Conservation (phyloP, 352 stramenopile species). For the Phytophthora pisi region DNA sequence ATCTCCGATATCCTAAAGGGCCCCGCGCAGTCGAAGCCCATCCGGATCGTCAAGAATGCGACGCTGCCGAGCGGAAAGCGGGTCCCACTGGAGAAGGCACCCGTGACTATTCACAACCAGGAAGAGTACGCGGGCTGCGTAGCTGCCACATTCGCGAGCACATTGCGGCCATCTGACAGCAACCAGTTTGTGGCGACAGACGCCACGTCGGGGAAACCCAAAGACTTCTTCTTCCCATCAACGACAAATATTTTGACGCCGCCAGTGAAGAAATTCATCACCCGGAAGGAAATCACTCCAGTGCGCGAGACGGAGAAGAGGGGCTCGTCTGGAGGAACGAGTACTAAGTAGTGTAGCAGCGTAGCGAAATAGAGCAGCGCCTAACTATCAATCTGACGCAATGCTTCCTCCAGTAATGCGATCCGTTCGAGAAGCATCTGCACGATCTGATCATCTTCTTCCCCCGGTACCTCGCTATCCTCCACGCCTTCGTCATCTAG, state of each 20-base stretch:
- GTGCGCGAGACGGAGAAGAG: conserved; percentile 44
- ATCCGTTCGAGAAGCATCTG: conserved; percentile 52
- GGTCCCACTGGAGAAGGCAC: conserved; percentile 59
- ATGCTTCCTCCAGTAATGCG: conserved; percentile 47
- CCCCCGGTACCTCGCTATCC: conserved; percentile 12
- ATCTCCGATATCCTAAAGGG: conserved; percentile 73
- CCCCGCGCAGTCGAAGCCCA: conserved; percentile 55
- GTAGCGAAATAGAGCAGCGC: conserved; percentile 1
- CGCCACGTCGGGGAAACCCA: conserved; percentile 37
- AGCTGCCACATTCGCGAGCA: conserved; percentile 56
- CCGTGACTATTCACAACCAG: conserved; percentile 75
- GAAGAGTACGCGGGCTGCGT: conserved; percentile 63
- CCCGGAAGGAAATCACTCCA: conserved; percentile 48
- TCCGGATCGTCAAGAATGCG: conserved; percentile 83
- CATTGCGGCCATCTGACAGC: conserved; percentile 43
- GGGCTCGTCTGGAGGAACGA: conserved; percentile 64
- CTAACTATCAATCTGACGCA: conserved; percentile 39
- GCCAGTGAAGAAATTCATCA: conserved; percentile 64
- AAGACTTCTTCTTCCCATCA: conserved; percentile 80
- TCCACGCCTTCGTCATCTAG: conserved; percentile 22
- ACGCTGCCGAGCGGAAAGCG: conserved; percentile 77
- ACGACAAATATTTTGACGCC: conserved; percentile 60
- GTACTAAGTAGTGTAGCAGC: conserved; percentile 13
- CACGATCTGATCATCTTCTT: conserved; percentile 48
- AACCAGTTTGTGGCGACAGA: conserved; percentile 48